phyloP scores from a whole-genome alignment of 306 rosid genomes.

The Cyclanthera cordifolia region DNA sequence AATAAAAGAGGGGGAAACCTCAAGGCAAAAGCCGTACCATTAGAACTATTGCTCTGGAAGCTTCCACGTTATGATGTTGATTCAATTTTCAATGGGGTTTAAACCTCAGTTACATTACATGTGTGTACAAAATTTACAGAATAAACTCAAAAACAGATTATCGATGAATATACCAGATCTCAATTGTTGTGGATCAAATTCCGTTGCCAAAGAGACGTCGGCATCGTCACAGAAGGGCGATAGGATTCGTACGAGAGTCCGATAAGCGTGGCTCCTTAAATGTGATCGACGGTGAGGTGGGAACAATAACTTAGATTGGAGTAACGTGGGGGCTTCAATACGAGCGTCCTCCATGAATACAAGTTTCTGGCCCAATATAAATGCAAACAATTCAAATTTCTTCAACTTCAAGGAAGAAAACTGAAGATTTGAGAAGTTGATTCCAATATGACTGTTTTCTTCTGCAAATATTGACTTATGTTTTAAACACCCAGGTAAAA shows the following conservation, averaged over 20 bases:
- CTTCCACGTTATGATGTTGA: not conserved
- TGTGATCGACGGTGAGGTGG: constrained; percentile 36
- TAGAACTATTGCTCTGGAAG: no score
- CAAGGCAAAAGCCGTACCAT: no score
- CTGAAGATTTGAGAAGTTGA: no score
- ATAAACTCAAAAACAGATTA: not conserved
- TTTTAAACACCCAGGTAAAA: no score
- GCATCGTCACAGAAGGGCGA: constrained; percentile 30
- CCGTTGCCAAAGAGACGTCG: constrained; percentile 10
- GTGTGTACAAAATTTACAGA: no score
- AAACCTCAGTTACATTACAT: not conserved
- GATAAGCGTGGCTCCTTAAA: constrained; percentile 42
- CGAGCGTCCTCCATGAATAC: constrained; percentile 29
- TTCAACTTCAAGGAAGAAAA: no score
- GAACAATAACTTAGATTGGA: constrained; percentile 18
- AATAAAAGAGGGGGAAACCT: no score
- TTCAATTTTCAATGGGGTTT: not conserved
- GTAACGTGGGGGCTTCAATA: constrained; percentile 13
- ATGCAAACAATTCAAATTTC: no score
- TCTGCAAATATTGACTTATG: no score
- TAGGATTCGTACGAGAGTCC: constrained; percentile 33
- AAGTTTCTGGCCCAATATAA: no score
- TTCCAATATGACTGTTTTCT: no score
- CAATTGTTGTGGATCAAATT: constrained; percentile 14
- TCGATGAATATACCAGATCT: constrained; percentile 18